phyloP scores from a whole-genome alignment of 768 basidiomycete species.

The Mycena albidolilacea region DNA sequence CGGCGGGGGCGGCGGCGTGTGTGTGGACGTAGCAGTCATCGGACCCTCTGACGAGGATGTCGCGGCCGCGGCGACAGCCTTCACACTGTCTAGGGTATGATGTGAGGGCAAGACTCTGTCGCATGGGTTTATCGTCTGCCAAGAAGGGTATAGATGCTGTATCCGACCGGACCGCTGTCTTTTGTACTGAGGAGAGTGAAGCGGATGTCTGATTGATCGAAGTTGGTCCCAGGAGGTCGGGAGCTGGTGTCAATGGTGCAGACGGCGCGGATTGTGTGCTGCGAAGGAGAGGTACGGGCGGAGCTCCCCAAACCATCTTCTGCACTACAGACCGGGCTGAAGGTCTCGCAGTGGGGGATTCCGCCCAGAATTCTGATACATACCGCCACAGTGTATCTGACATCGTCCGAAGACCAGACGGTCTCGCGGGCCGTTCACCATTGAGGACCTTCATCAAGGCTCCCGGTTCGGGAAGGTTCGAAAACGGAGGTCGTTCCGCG shows the following conservation, averaged over 20 bases:
- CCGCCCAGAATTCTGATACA: background rate
- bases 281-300: no score
- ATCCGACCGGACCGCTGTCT: background rate
- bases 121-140: background rate
- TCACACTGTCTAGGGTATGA: no score
- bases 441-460: slow-evolving; percentile 16
- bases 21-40: background rate
- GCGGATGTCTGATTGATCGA: no score
- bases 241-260: no score
- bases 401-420: slow-evolving; percentile 3
- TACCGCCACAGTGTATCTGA: slow-evolving; percentile 9
- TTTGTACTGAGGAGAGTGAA: no score
- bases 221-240: no score
- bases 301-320: background rate
- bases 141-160: background rate
- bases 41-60: no score
- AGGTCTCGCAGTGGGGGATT: background rate
- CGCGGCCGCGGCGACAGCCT: no score
- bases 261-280: no score
- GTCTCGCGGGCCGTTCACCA: slow-evolving; percentile 16
- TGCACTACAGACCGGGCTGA: no score
- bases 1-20: no score
- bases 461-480: background rate
- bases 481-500: slow-evolving; percentile 28
- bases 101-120: no score